These are phyloP conservation scores for Tolypocladium guangdongense DNA, from an alignment of 2,329 filamentous ascomycete species.

Conservation along the genomic window DNA sequence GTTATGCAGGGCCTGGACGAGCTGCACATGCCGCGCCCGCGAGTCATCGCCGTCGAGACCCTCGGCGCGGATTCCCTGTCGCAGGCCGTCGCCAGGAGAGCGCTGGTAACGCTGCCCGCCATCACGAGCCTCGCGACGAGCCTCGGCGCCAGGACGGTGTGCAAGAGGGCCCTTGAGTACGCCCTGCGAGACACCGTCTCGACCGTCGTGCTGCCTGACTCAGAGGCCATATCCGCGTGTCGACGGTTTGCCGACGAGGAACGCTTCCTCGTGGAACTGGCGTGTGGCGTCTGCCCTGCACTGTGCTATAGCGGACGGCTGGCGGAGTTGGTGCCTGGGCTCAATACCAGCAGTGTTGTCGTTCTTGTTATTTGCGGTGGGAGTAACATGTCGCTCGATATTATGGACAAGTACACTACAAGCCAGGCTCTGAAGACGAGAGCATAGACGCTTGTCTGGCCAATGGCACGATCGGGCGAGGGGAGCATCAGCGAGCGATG, in stretches of 20 bases:
- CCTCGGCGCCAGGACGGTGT: constrained; percentile 58
- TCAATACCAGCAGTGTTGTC: constrained; percentile 13
- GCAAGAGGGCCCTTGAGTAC: constrained; percentile 29
- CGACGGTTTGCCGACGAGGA: constrained; percentile 17
- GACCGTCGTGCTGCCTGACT: constrained; percentile 15
- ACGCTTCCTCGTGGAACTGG: constrained; percentile 17
- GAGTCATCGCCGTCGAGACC: constrained; percentile 62
- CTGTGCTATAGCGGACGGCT: constrained; percentile 15
- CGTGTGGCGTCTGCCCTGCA: constrained; percentile 17
- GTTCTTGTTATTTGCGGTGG: constrained; percentile 21
- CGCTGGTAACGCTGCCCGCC: constrained; percentile 49
- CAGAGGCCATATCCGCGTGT: constrained; percentile 15
- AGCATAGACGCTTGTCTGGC: too few relatives aligned
- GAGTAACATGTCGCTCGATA: constrained; percentile 20
- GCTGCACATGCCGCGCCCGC: constrained; percentile 17
- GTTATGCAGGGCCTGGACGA: constrained; percentile 50
- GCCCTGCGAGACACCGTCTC: constrained; percentile 14
- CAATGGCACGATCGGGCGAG: too few relatives aligned
- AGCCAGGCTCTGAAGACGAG: background rate
- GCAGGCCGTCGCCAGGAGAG: constrained; percentile 39
- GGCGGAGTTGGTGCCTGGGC: constrained; percentile 9
- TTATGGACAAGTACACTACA: constrained; percentile 10
- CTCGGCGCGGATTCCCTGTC: constrained; percentile 56
- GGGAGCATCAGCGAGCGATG: too few relatives aligned
- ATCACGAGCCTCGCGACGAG: constrained; percentile 65